Evolutionary conservation across 1,284 basidiomycete species (phyloP).

Genomic region (Malassezia cuniculi): DNA sequence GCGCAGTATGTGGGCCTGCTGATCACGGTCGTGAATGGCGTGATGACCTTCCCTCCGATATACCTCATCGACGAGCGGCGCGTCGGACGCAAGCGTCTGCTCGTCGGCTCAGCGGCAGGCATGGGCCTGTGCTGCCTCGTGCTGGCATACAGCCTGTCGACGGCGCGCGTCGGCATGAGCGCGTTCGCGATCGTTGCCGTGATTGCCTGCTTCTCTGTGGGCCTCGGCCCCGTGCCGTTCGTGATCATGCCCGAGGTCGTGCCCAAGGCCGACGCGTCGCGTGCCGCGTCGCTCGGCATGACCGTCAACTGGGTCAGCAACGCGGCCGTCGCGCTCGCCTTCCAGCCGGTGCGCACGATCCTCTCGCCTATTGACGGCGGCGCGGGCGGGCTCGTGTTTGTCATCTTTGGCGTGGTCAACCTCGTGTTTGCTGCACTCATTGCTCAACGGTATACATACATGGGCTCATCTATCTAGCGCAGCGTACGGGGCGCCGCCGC

Average conservation of each 20-base stretch:
- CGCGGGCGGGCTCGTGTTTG: constrained; percentile 33
- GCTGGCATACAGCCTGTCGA: constrained; percentile 49
- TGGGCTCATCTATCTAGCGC: constrained; percentile 4
- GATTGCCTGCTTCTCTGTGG: constrained; percentile 76
- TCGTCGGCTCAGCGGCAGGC: constrained; percentile 49
- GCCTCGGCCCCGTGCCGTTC: constrained; percentile 81
- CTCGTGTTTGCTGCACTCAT: not conserved
- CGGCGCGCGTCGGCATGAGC: constrained; percentile 48
- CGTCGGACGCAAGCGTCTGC: constrained; percentile 46
- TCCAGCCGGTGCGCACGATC: constrained; percentile 65
- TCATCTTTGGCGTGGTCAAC: constrained; percentile 23
- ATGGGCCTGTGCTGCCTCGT: constrained; percentile 57
- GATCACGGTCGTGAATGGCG: constrained; percentile 52
- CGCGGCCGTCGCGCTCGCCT: constrained; percentile 66
- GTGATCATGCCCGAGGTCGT: constrained; percentile 84
- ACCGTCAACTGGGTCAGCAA: constrained; percentile 77
- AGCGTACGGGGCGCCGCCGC: constrained; percentile 10
- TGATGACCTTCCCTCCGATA: constrained; percentile 69
- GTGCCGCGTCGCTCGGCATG: constrained; percentile 67
- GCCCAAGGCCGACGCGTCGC: constrained; percentile 65
- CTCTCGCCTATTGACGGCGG: constrained; percentile 47
- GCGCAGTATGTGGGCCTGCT: constrained; percentile 29
- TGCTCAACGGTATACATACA: not conserved
- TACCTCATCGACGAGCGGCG: constrained; percentile 58
- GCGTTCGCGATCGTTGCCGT: constrained; percentile 69